Conservation (phyloP, 1,284 basidiomycete genomes). For the Boletus calvinii region DNA sequence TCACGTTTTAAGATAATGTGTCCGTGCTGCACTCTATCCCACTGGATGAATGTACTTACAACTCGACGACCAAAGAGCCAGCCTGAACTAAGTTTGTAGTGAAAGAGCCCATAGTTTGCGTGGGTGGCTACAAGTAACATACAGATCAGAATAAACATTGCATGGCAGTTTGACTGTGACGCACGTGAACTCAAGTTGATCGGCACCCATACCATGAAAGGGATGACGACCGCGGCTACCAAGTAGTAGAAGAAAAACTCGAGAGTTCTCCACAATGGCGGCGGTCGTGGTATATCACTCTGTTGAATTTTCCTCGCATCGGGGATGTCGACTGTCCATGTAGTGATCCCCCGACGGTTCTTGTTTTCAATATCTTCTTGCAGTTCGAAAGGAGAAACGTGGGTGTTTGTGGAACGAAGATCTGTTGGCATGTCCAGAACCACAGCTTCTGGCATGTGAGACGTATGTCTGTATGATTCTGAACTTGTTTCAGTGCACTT, state of each 20-base stretch:
- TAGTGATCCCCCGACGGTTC: slow-evolving; percentile 35
- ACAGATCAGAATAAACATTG: slow-evolving; percentile 1
- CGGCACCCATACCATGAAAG: slow-evolving; percentile 81
- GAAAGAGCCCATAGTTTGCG: slow-evolving; percentile 71
- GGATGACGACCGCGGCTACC: slow-evolving; percentile 62
- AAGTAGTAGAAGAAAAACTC: slow-evolving; percentile 85
- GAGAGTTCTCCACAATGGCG: slow-evolving; percentile 71
- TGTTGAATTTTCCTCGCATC: slow-evolving; percentile 33
- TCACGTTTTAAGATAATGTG: neutral
- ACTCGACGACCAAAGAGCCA: slow-evolving; percentile 70
- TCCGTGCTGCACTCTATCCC: neutral
- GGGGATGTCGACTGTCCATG: slow-evolving; percentile 51
- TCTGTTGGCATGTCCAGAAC: slow-evolving; percentile 36
- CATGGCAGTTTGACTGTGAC: slow-evolving; percentile 29
- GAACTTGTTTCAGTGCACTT: neutral
- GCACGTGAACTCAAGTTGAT: slow-evolving; percentile 73
- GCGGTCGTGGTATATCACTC: slow-evolving; percentile 30
- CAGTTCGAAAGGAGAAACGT: slow-evolving; percentile 16
- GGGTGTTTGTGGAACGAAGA: slow-evolving; percentile 15
- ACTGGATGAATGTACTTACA: slow-evolving; percentile 43
- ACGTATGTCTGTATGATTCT: neutral
- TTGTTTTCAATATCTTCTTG: slow-evolving; percentile 10
- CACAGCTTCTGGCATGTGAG: slow-evolving; percentile 27
- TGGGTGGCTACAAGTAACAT: slow-evolving; percentile 52
- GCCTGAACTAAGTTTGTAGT: slow-evolving; percentile 57